A percentile compares a stretch with the other conserved stretches of the same genome.
phyloP scores from a whole-genome alignment of 2,329 filamentous ascomycete genomes.

The Zymoseptoria brevis region DNA sequence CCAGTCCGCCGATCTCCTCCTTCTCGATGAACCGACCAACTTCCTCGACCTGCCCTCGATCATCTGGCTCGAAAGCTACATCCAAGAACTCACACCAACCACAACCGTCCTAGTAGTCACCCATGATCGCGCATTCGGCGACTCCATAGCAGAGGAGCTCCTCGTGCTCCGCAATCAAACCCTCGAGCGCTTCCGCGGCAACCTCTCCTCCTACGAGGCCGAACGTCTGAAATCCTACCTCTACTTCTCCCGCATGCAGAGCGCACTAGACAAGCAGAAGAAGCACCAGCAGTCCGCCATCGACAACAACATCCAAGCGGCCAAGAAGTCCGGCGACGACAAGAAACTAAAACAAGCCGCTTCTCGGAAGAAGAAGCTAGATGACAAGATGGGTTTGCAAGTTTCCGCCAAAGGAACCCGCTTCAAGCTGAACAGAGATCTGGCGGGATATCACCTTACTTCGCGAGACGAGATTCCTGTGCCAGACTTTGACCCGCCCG shows the following conservation, averaged over 20 bases:
- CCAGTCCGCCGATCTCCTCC: slow-evolving; percentile 66
- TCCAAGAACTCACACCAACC: slow-evolving; percentile 47
- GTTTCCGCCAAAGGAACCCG: slow-evolving; percentile 62
- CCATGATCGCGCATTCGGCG: slow-evolving; percentile 75
- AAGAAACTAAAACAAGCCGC: slow-evolving; percentile 83
- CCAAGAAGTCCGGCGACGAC: slow-evolving; percentile 69
- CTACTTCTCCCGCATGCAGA: slow-evolving; percentile 66
- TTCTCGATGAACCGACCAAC: slow-evolving; percentile 82
- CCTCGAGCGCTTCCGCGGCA: slow-evolving; percentile 67
- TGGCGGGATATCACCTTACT: slow-evolving; percentile 51
- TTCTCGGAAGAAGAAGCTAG: slow-evolving; percentile 73
- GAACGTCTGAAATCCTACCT: slow-evolving; percentile 37
- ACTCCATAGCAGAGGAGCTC: slow-evolving; percentile 66
- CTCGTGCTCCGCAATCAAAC: slow-evolving; percentile 66
- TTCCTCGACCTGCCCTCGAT: slow-evolving; percentile 77
- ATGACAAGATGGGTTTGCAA: slow-evolving; percentile 71
- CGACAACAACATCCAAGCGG: slow-evolving; percentile 63
- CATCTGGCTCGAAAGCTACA: slow-evolving; percentile 72
- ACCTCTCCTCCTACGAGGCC: slow-evolving; percentile 64
- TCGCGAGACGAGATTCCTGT: slow-evolving; percentile 64
- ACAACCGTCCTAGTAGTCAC: slow-evolving; percentile 71
- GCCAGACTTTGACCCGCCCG: slow-evolving; percentile 49
- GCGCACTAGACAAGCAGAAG: slow-evolving; percentile 71
- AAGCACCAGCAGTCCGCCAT: slow-evolving; percentile 76
- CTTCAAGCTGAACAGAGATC: slow-evolving; percentile 74